Conservation (phyloP, 163 green algal species). For the Trebouxiophyceae sp. region DNA sequence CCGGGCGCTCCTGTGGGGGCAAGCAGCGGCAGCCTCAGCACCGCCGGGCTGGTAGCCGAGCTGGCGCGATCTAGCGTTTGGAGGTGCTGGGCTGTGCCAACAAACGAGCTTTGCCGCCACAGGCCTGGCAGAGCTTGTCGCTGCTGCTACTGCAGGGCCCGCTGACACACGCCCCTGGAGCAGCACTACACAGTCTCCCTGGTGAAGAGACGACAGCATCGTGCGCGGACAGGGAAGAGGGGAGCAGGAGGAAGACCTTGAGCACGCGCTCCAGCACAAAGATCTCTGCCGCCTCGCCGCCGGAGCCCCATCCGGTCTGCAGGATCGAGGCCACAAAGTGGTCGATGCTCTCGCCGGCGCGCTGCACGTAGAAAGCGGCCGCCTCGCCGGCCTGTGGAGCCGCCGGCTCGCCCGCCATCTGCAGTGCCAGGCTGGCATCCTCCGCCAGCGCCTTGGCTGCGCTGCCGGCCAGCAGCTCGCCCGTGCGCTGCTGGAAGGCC, state of each 20-base stretch:
- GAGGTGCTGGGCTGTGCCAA: no score
- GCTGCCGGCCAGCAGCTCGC: constrained; percentile 8
- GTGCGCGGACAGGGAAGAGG: background rate
- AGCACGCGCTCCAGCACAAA: constrained; percentile 29
- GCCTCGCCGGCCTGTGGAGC: constrained; percentile 19
- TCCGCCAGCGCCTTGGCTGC: constrained; percentile 19
- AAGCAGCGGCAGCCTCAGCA: no score
- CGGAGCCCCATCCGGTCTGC: constrained; percentile 25
- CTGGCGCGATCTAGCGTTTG: no score
- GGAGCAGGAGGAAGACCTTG: constrained; percentile 10
- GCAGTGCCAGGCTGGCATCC: constrained; percentile 18
- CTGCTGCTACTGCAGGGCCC: no score
- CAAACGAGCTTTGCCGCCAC: no score
- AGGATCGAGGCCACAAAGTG: constrained; percentile 34
- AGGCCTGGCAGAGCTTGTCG: no score
- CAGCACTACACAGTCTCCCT: no score
- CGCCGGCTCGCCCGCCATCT: constrained; percentile 49
- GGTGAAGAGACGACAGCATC: background rate
- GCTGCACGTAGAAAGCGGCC: constrained; percentile 34
- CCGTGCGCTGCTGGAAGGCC: constrained; percentile 26
- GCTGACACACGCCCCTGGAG: no score
- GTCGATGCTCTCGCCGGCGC: constrained; percentile 15
- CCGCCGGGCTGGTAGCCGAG: no score
- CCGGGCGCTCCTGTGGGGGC: constrained; percentile 17
- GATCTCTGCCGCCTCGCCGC: constrained; percentile 22